Percentiles rank a stretch among this genome's conserved stretches.
phyloP scores from a whole-genome alignment of 805 yeast species.

The Candida namnaoensis region DNA sequence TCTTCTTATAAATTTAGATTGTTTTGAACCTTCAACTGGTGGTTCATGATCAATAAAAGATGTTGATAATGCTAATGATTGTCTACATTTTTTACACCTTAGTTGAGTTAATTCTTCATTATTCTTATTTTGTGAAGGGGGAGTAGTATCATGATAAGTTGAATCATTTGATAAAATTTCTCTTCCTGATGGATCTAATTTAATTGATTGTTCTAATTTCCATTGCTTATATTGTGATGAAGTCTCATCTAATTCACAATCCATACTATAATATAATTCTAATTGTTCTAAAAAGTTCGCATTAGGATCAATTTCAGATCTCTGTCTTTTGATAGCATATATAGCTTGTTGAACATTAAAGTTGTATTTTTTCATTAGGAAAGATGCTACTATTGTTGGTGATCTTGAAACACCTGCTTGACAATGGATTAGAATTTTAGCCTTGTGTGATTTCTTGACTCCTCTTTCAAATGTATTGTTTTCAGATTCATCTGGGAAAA shows the following conservation, averaged over 20 bases:
- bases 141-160: constrained; percentile 19
- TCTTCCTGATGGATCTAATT: constrained; percentile 33
- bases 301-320: constrained; percentile 61
- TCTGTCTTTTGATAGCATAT: constrained; percentile 65
- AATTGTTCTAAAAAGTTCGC: constrained; percentile 68
- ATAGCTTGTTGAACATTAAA: constrained; percentile 54
- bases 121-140: constrained; percentile 12
- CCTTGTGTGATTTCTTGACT: constrained; percentile 26
- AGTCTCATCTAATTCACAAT: constrained; percentile 22
- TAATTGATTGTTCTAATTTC: constrained; percentile 26
- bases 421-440: constrained; percentile 58
- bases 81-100: constrained; percentile 81
- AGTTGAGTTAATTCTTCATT: constrained; percentile 28
- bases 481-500: constrained; percentile 33
- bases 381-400: constrained; percentile 79
- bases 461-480: constrained; percentile 15
- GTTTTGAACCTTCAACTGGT: constrained; percentile 57
- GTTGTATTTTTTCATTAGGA: constrained; percentile 71
- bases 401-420: constrained; percentile 93
- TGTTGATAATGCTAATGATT: constrained; percentile 51
- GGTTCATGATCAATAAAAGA: constrained; percentile 59
- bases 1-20: constrained; percentile 55
- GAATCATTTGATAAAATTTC: constrained; percentile 19
- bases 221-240: constrained; percentile 33
- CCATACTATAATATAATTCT: constrained; percentile 43